phyloP scores from a whole-genome alignment of 176 grass and related monocot genomes.

The Calamus simplicifolius region DNA sequence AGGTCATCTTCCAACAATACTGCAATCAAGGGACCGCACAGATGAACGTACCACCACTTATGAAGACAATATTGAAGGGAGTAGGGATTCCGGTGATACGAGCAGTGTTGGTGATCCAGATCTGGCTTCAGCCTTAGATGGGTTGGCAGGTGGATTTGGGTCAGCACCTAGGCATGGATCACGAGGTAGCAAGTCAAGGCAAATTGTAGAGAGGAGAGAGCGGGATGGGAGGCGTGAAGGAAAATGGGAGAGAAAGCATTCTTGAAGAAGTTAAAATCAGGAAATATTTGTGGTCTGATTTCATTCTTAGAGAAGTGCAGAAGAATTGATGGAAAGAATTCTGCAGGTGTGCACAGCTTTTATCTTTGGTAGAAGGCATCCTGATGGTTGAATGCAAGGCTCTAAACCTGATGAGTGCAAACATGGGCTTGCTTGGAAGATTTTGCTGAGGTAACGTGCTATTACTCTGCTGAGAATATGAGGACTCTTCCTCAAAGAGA shows the following conservation, averaged over 20 bases:
- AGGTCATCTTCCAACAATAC: constrained; percentile 62
- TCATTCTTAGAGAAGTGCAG: no score
- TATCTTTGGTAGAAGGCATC: no score
- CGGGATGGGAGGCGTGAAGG: constrained; percentile 59
- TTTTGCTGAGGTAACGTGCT: no score
- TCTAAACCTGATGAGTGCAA: no score
- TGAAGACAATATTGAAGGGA: constrained; percentile 59
- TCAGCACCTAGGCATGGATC: constrained; percentile 35
- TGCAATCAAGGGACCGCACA: constrained; percentile 67
- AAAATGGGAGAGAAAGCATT: constrained; percentile 88
- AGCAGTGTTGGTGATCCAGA: constrained; percentile 70
- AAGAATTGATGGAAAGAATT: no score
- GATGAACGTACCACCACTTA: constrained; percentile 29
- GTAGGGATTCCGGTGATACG: constrained; percentile 65
- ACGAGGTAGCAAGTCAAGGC: constrained; percentile 51
- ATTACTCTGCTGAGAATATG: no score
- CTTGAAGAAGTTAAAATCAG: neutral
- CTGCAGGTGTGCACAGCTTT: no score
- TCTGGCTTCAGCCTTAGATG: constrained; percentile 44
- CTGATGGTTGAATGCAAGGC: no score
- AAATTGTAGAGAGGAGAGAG: constrained; percentile 51
- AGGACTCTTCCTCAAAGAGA: no score
- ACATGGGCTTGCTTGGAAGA: no score
- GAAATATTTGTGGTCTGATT: no score
- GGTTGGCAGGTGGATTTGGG: constrained; percentile 19